Evolutionary conservation across 208 protist genomes (phyloP).

Genomic region (Wallacemonas collosoma): DNA sequence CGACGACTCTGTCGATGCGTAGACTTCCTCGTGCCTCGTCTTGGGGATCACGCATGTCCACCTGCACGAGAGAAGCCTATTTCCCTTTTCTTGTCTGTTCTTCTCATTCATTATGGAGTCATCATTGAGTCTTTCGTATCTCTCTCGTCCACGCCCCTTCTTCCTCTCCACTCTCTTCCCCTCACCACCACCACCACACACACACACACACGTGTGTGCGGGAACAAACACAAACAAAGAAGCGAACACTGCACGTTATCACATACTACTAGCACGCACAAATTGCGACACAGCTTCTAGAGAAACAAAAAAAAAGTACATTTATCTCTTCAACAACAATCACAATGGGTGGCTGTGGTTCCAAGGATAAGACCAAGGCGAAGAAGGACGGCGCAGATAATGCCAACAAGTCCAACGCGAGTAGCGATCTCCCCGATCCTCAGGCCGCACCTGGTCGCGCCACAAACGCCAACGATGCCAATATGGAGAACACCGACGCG

Average conservation of each 20-base stretch:
- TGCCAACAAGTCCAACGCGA: constrained; percentile 11
- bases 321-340: constrained; percentile 6
- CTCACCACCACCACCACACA: background rate
- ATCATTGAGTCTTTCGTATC: no score
- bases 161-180: no score
- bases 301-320: constrained; percentile 16
- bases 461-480: constrained; percentile 22
- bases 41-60: no score
- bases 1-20: no score
- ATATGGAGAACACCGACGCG: constrained; percentile 21
- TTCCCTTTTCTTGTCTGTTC: no score
- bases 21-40: no score
- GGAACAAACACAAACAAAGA: background rate
- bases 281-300: background rate
- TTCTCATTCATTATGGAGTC: no score
- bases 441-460: constrained; percentile 30
- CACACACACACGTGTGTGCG: background rate
- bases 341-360: constrained; percentile 53
- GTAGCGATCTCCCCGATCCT: constrained; percentile 18
- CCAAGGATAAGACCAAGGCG: constrained; percentile 37
- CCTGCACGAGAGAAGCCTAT: no score
- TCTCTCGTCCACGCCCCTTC: no score
- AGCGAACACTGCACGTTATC: background rate
- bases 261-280: no score
- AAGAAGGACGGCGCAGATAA: constrained; percentile 21